These are phyloP conservation scores for Astrothelium macrocarpum DNA, from an alignment of 495 filamentous ascomycete genomes.

Conservation along the genomic window DNA sequence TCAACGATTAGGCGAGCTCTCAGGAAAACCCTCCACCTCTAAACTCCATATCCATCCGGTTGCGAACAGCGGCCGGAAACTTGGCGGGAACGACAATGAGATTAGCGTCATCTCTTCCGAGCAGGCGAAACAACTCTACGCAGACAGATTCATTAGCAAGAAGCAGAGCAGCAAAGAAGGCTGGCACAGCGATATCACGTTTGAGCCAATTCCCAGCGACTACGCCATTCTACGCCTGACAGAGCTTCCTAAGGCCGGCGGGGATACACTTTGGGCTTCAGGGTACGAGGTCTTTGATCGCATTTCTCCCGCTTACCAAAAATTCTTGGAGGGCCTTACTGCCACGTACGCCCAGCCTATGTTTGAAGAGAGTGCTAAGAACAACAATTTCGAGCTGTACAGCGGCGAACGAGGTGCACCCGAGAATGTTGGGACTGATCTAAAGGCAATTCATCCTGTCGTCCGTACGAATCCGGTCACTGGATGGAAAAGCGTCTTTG, in stretches of 20 bases:
- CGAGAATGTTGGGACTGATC: constrained; percentile 54
- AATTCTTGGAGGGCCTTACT: constrained; percentile 59
- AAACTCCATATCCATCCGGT: constrained; percentile 65
- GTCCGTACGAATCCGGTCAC: constrained; percentile 73
- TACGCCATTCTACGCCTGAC: constrained; percentile 33
- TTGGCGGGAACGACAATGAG: constrained; percentile 43
- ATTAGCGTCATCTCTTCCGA: constrained; percentile 64
- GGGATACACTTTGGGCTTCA: constrained; percentile 56
- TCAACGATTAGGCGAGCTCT: constrained; percentile 54
- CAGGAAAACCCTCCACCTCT: constrained; percentile 37
- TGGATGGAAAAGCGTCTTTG: constrained; percentile 68
- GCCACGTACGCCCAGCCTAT: constrained; percentile 55
- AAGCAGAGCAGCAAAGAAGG: constrained; percentile 17
- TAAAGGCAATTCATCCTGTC: constrained; percentile 60
- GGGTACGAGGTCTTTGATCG: constrained; percentile 75
- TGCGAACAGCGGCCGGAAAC: constrained; percentile 51
- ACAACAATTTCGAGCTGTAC: constrained; percentile 49
- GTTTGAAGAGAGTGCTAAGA: constrained; percentile 49
- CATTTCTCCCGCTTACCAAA: constrained; percentile 53
- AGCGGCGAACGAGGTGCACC: constrained; percentile 47
- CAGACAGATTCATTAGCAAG: constrained; percentile 9
- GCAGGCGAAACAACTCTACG: constrained; percentile 14
- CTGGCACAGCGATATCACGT: constrained; percentile 32
- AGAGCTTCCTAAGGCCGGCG: constrained; percentile 56
- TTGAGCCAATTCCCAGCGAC: constrained; percentile 29